Percentiles rank a stretch among this genome's conserved stretches.
Conservation (phyloP, 2,329 filamentous ascomycete species). For the Leptosphaerulina australis region DNA sequence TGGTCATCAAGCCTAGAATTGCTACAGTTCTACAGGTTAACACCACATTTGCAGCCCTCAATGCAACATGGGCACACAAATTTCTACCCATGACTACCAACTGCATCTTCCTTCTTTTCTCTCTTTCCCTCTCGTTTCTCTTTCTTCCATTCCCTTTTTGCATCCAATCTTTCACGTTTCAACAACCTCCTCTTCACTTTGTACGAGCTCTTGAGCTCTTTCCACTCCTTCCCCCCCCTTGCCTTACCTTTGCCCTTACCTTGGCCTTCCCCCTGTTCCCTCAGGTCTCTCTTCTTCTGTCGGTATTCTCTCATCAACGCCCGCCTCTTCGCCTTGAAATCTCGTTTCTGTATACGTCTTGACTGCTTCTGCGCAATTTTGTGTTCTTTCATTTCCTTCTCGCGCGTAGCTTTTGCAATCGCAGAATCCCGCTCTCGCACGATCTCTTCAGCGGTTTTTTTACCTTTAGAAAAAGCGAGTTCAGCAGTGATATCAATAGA, state of each 20-base stretch:
- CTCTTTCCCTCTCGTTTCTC: constrained; percentile 18
- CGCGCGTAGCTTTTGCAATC: constrained; percentile 30
- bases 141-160: constrained; percentile 27
- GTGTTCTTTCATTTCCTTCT: constrained; percentile 27
- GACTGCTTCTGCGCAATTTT: constrained; percentile 26
- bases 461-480: constrained; percentile 30
- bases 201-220: constrained; percentile 30
- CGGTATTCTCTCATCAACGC: constrained; percentile 27
- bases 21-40: too few relatives aligned
- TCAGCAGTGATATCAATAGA: constrained; percentile 32
- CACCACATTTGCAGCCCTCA: too few relatives aligned
- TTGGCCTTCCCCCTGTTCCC: constrained; percentile 17
- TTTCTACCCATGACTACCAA: too few relatives aligned
- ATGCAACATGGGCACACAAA: too few relatives aligned
- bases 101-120: constrained; percentile 11
- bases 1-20: too few relatives aligned
- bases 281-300: constrained; percentile 29
- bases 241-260: constrained; percentile 29
- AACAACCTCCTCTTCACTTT: constrained; percentile 30
- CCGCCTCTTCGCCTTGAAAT: constrained; percentile 18
- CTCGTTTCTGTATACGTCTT: constrained; percentile 21
- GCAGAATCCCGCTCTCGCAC: constrained; percentile 32
- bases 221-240: constrained; percentile 33
- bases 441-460: constrained; percentile 30
- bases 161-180: constrained; percentile 20